Evolutionary conservation across 768 basidiomycete species (phyloP).

Genomic region (Tricholoma terreum): DNA sequence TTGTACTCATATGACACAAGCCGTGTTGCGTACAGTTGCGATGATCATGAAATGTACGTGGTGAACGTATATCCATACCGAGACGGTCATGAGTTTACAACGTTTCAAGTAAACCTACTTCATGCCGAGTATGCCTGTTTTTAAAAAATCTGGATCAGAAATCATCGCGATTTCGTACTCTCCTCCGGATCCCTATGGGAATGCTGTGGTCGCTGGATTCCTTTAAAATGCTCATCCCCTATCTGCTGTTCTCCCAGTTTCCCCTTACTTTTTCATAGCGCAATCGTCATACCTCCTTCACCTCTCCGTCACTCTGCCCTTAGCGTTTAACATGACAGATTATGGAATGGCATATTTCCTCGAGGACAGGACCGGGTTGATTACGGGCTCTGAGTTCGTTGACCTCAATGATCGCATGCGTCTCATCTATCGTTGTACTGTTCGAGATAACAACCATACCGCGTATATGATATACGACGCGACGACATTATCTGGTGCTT

Average conservation of each 20-base stretch:
- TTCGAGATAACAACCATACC: constrained; percentile 36
- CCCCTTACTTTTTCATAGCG: neutral
- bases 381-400: constrained; percentile 54
- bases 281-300: too few relatives aligned
- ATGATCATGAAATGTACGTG: neutral
- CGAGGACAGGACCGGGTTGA: constrained; percentile 56
- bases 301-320: too few relatives aligned
- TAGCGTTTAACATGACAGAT: constrained; percentile 29
- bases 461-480: constrained; percentile 55
- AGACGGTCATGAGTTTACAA: neutral
- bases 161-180: neutral
- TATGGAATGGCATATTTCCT: constrained; percentile 62
- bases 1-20: neutral
- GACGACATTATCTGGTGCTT: constrained; percentile 23
- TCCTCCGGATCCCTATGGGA: neutral
- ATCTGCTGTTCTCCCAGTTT: neutral
- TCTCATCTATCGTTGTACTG: constrained; percentile 47
- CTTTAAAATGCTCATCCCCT: neutral
- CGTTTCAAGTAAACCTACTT: neutral
- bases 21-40: neutral
- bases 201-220: neutral
- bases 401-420: constrained; percentile 63
- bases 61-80: neutral
- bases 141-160: neutral
- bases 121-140: neutral